Evolutionary conservation across 441 rosid genomes (phyloP).

Genomic region (Mallotus repandus): DNA sequence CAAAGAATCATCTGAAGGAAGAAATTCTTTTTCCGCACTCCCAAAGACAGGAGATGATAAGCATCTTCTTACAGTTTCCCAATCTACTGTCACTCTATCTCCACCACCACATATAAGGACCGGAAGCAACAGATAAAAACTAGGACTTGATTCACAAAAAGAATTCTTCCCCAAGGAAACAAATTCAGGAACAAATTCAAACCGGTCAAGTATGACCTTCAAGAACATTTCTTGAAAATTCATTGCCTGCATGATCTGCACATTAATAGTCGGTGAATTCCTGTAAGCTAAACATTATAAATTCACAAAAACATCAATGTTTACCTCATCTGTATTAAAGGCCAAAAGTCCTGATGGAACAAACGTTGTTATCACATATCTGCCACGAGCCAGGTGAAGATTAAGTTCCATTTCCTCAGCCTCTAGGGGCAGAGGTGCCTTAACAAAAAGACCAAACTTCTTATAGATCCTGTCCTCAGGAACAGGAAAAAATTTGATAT

Average conservation of each 20-base stretch:
- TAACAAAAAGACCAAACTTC: conserved; percentile 79
- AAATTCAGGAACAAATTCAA: conserved; percentile 48
- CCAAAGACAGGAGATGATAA: conserved; percentile 78
- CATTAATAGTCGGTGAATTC: conserved; percentile 22
- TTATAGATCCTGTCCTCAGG: conserved; percentile 83
- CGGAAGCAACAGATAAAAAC: conserved; percentile 89
- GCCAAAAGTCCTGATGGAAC: conserved; percentile 43
- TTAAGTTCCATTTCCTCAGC: conserved; percentile 74
- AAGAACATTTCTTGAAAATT: conserved; percentile 84
- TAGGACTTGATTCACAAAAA: conserved; percentile 41
- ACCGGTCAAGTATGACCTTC: conserved; percentile 72
- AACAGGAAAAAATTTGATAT: conserved; percentile 62
- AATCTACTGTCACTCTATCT: conserved; percentile 50
- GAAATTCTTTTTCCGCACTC: conserved; percentile 29
- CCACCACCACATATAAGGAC: conserved; percentile 36
- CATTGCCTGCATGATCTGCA: conserved; percentile 69
- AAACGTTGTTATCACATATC: conserved; percentile 71
- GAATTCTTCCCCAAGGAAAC: conserved; percentile 57
- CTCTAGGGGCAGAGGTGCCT: conserved; percentile 74
- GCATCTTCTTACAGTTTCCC: conserved; percentile 68
- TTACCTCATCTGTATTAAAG: conserved; percentile 69
- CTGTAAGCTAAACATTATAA: conserved; percentile 18
- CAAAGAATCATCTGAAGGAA: conserved; percentile 36
- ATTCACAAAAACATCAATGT: conserved; percentile 18
- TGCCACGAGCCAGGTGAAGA: conserved; percentile 86